Evolutionary conservation across 108 stramenopile genomes (phyloP).

Genomic region (Thalassiosira profunda): DNA sequence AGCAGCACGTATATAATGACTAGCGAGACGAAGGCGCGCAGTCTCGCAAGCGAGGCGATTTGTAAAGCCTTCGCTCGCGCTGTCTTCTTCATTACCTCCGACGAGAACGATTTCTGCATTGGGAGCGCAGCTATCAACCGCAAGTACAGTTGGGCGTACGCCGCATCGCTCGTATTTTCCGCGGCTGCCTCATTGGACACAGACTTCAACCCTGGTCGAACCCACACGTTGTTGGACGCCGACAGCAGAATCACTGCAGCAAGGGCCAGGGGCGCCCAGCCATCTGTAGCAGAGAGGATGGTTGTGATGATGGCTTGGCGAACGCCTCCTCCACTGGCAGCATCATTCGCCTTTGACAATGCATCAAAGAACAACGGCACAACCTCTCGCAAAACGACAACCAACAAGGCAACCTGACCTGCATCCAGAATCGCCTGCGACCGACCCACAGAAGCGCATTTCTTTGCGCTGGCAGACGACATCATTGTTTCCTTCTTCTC

Average conservation of each 20-base stretch:
- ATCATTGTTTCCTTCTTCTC: conserved; percentile 33
- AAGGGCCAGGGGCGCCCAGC: conserved; percentile 73
- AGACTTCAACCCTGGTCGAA: conserved; percentile 28
- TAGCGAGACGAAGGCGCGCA: conserved; percentile 63
- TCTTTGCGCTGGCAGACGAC: conserved; percentile 15
- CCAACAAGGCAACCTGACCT: conserved; percentile 40
- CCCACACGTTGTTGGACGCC: conserved; percentile 35
- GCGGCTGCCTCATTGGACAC: conserved; percentile 39
- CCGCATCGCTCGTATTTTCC: conserved; percentile 51
- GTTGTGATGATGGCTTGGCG: conserved; percentile 24
- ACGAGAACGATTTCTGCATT: conserved; percentile 31
- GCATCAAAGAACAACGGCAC: conserved; percentile 28
- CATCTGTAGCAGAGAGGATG: conserved; percentile 26
- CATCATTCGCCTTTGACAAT: conserved; percentile 8
- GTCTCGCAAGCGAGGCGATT: conserved; percentile 54
- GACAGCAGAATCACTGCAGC: conserved; percentile 50
- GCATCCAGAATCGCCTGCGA: conserved; percentile 57
- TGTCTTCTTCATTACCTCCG: conserved; percentile 27
- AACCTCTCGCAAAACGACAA: conserved; percentile 43
- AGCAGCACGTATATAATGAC: conserved; percentile 46
- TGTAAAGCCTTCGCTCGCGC: conserved; percentile 49
- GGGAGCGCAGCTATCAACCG: conserved; percentile 61
- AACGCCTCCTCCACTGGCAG: too few relatives aligned
- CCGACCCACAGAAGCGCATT: conserved; percentile 54
- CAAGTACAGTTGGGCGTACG: conserved; percentile 75